phyloP scores from a whole-genome alignment of 2,329 filamentous ascomycete species.

The Cladosporium sp. region DNA sequence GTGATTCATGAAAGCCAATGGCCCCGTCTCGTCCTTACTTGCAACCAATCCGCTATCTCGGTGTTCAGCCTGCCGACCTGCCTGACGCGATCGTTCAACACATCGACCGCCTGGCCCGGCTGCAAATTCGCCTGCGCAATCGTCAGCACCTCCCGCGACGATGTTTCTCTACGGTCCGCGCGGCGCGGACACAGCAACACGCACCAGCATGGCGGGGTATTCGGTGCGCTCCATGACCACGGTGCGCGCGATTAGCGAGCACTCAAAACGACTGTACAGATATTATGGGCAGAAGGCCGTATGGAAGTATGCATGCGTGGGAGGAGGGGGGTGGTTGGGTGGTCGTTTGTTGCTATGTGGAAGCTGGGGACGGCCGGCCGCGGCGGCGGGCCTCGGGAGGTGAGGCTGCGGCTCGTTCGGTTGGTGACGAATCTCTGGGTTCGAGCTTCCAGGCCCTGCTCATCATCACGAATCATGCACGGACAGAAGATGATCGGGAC shows the following conservation, averaged over 20 bases:
- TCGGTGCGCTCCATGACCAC: conserved; percentile 68
- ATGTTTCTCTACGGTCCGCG: conserved; percentile 2
- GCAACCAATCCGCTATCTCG: conserved; percentile 94
- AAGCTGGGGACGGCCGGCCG: too few species aligned
- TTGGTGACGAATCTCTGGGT: too few species aligned
- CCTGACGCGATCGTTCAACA: conserved; percentile 80
- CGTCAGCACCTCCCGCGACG: neutral
- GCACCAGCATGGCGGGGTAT: conserved; percentile 91
- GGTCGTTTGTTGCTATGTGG: too few species aligned
- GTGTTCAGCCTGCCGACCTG: conserved; percentile 78
- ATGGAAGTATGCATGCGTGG: neutral
- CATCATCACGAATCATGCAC: too few species aligned
- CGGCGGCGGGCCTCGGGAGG: too few species aligned
- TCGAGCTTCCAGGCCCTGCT: too few species aligned
- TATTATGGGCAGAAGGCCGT: neutral
- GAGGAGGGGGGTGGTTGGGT: too few species aligned
- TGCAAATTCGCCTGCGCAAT: conserved; percentile 64
- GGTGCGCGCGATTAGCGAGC: conserved; percentile 3
- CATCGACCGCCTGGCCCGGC: conserved; percentile 71
- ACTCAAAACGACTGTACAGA: neutral
- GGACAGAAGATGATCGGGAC: too few species aligned
- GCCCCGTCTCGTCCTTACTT: conserved; percentile 53
- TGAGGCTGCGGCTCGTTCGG: too few species aligned
- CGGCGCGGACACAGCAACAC: conserved; percentile 29
- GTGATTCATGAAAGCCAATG: conserved; percentile 7